Evolutionary conservation across 352 stramenopile species (phyloP), one percentile per base, ranked within the genome.

Genomic region (Pythium plurisporium): DNA sequence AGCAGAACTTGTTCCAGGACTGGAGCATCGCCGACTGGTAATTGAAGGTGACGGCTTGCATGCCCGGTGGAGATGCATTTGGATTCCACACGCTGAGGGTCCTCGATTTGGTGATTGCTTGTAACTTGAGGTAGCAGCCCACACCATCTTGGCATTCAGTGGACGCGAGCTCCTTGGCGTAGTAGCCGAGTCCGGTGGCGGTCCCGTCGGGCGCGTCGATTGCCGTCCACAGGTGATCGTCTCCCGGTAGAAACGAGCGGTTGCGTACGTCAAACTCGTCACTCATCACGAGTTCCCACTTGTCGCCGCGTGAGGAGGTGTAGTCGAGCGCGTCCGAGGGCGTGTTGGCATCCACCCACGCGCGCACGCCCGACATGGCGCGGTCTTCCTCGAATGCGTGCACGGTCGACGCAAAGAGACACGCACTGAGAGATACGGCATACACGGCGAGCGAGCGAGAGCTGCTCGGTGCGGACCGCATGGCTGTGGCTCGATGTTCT

Each of bases 1-100:
- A 97, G 69, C 90, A 98, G 57, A 98, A 98, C 69, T 98, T 98
- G 76, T 98, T 94, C 93, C 93, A 98, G 17, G 67, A 76, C 64
- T 96, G 90, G 15, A 98, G 37, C 89, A 98, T 97, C 4, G 76
- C 95, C 30, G 82, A 81, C n/a, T 69, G 66, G 52, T 82, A 89
- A 50, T 76, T 79, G 19, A 96, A 64, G 15, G 27, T 57, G 50
- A 67, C 94, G 79, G 49, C 67, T 42, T 85, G 46, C 51, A 82
- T 87, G 0, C 67, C 74, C 0, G 82, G 72, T 0, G 74, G 69
- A n/a, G 60, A 67, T 26, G 71, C 54, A 59, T 88, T 90, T 41
- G 76, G 64, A 51, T 91, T 91, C 65, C 70, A 91, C 34, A 89
- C 40, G 10, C 15, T 63, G 83, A 19, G 61, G 62, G 26, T 82